Evolutionary conservation across 805 yeast genomes (phyloP), one percentile per base, ranked within the genome.

Genomic region (Ogataea trehaloabstinens): DNA sequence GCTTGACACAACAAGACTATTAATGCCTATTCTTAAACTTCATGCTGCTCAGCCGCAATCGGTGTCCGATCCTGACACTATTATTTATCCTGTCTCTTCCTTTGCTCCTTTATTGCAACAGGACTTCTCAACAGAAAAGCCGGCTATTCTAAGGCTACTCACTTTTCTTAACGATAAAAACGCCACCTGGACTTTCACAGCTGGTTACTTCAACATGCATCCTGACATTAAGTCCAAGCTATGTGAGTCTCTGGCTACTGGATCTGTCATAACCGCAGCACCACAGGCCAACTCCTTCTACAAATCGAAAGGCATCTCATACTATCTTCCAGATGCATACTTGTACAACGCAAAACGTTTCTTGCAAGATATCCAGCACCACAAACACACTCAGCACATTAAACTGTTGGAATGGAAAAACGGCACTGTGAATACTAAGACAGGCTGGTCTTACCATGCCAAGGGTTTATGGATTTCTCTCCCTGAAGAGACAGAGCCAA

Each of bases 361-460:
- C 51, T 60, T 88, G 28, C 66, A 49, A 17, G 44, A 45, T 24
- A 42, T 41, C 12, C 32, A 35, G 6, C 58, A 61, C 17, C 42
- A 49, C 8, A 52, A 62, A 21, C 68, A 71, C 2, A 73, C 70
- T 50, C 64, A 68, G 13, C 49, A 66, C 24, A 79, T 91, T 21
- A 61, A 65, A 15, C 65, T 93, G 25, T 71, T 70, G 40, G 98
- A 91, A 61, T 93, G 99, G 99, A 74, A 76, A 53, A 78, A 76
- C 34, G 99, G 99, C 1, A 67, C 79, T 3, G 95, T 88, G 3
- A 87, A 88, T 55, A 75, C 84, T 6, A 74, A 80, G 0, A 74
- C 70, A 20, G 99, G 99, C 1, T 91, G 99, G 98, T 86, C 97
- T 0, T 93, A 93, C 60, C 99, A 93, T 57, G 98, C 99, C 11